Conservation (phyloP, 768 basidiomycete species). For the Candolleomyces aberdarensis region DNA sequence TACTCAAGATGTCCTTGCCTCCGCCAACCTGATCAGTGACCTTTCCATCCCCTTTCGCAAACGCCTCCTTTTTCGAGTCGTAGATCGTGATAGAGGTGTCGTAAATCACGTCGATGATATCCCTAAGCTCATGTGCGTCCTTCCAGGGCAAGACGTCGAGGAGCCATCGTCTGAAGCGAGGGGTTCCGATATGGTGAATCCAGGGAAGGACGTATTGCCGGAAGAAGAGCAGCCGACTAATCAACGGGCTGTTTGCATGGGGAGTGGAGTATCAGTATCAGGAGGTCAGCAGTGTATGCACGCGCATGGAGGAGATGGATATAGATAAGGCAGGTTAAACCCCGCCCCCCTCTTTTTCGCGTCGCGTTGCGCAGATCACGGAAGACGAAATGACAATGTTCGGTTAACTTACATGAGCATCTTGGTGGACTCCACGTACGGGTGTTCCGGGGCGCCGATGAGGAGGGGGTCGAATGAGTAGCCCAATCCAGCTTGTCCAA, state of each 20-base stretch:
- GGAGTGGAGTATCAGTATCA: too few relatives aligned
- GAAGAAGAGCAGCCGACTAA: too few relatives aligned
- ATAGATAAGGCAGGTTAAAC: too few relatives aligned
- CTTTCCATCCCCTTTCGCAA: slow-evolving; percentile 32
- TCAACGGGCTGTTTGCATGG: too few relatives aligned
- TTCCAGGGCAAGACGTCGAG: slow-evolving; percentile 30
- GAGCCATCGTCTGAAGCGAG: slow-evolving; percentile 31
- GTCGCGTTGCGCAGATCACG: too few relatives aligned
- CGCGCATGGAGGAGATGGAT: too few relatives aligned
- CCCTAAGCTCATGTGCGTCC: slow-evolving; percentile 21
- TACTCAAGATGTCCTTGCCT: slow-evolving; percentile 46
- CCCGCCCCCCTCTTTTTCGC: too few relatives aligned
- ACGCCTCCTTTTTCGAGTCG: slow-evolving; percentile 31
- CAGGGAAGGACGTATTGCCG: slow-evolving; percentile 12
- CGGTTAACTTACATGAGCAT: slow-evolving; percentile 3
- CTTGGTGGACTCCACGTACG: background rate
- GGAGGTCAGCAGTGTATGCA: too few relatives aligned
- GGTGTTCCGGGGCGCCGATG: slow-evolving; percentile 5
- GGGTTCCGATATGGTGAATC: slow-evolving; percentile 21
- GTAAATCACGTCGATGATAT: slow-evolving; percentile 33
- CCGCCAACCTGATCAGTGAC: slow-evolving; percentile 27
- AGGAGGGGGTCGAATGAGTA: slow-evolving; percentile 22
- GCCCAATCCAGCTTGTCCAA: slow-evolving; percentile 27
- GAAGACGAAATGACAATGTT: background rate
- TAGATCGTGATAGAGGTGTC: slow-evolving; percentile 33